phyloP scores from a whole-genome alignment of 1,284 basidiomycete genomes.

The Tranzscheliella williamsii region DNA sequence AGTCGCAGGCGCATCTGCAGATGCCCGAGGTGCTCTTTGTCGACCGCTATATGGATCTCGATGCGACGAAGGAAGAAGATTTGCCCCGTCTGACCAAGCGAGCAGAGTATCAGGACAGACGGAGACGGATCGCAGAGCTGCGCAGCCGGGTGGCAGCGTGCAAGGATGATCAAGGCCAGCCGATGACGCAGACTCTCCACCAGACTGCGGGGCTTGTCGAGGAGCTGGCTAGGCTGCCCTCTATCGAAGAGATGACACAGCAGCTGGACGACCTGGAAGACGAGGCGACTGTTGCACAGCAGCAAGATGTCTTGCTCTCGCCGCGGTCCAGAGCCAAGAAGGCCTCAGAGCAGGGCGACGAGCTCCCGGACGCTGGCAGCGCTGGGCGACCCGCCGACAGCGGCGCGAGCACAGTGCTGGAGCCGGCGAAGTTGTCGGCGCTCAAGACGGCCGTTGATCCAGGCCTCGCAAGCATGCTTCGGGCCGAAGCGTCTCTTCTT shows the following conservation, averaged over 20 bases:
- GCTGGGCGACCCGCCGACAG: not conserved
- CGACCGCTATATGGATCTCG: constrained; percentile 79
- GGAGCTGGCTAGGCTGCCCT: constrained; percentile 21
- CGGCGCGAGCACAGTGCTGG: not conserved
- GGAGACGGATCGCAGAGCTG: constrained; percentile 31
- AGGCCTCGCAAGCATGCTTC: constrained; percentile 16
- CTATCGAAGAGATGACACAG: constrained; percentile 10
- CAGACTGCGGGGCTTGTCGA: constrained; percentile 22
- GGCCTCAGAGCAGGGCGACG: not conserved
- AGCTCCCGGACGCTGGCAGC: constrained; percentile 1
- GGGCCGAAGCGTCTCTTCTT: constrained; percentile 22
- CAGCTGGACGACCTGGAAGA: constrained; percentile 15
- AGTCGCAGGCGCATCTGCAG: constrained; percentile 91
- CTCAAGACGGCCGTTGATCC: constrained; percentile 16
- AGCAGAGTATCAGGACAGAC: constrained; percentile 62
- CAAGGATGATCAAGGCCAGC: constrained; percentile 17
- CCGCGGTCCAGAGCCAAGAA: not conserved
- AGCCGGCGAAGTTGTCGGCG: not conserved
- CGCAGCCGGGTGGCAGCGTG: constrained; percentile 19
- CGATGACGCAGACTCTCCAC: constrained; percentile 28
- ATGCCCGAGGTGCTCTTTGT: constrained; percentile 84
- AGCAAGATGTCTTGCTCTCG: too few relatives aligned
- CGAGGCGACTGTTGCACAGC: not conserved
- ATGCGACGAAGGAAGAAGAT: constrained; percentile 67
- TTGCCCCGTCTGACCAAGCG: constrained; percentile 69